Conservation (phyloP, 2,329 filamentous ascomycete species). For the Exophiala alcalophila region DNA sequence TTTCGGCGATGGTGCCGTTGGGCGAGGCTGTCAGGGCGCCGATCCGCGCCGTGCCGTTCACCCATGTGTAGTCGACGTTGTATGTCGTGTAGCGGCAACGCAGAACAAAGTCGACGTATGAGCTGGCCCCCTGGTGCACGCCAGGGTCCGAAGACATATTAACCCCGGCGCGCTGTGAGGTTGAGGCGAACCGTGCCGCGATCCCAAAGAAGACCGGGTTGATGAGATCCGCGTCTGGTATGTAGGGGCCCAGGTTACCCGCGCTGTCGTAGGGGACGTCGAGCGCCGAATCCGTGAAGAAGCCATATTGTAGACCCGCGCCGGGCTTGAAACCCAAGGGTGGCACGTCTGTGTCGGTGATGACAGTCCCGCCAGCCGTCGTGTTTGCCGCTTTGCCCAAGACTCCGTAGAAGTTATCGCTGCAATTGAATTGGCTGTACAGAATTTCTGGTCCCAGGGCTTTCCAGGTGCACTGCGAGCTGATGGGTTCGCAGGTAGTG, state of each 20-base stretch:
- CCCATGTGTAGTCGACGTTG: conserved; percentile 25
- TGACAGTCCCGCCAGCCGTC: conserved; percentile 9
- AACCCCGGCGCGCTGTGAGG: conserved; percentile 16
- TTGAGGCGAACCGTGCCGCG: conserved; percentile 18
- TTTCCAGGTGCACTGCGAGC: conserved; percentile 21
- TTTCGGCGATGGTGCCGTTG: conserved; percentile 28
- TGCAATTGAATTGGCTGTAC: conserved; percentile 28
- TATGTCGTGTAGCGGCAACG: conserved; percentile 27
- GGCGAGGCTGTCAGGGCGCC: conserved; percentile 17
- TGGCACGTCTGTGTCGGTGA: conserved; percentile 20
- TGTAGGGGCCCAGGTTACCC: conserved; percentile 16
- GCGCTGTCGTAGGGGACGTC: conserved; percentile 22
- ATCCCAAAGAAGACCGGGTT: conserved; percentile 26
- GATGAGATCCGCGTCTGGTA: conserved; percentile 24
- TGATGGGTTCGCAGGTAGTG: conserved; percentile 25
- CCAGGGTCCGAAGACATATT: conserved; percentile 18
- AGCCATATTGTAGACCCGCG: conserved; percentile 25
- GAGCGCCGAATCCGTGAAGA: conserved; percentile 22
- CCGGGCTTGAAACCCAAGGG: conserved; percentile 24
- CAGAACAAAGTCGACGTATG: conserved; percentile 23
- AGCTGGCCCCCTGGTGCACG: conserved; percentile 15
- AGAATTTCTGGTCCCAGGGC: conserved; percentile 7
- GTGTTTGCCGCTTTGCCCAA: conserved; percentile 22
- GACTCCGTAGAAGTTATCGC: conserved; percentile 26
- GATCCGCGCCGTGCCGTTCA: conserved; percentile 21